Evolutionary conservation across 345 rosid genomes (phyloP), one percentile per base, ranked within the genome.

Genomic region (Excoecaria agallocha): DNA sequence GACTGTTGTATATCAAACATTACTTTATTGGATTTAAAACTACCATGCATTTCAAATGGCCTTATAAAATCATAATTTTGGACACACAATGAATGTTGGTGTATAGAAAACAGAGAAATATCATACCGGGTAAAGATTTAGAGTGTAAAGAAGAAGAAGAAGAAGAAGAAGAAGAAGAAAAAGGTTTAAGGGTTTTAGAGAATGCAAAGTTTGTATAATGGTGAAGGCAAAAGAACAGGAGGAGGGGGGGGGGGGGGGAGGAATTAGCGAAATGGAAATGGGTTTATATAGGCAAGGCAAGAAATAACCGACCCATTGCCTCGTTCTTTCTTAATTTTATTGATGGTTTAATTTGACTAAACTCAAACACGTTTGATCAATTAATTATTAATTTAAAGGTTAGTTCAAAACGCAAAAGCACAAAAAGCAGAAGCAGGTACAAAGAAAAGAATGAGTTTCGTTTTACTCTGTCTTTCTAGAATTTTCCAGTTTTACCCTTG

Each of bases 271-370:
- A 17, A 68, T 67, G 9, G 57, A 73, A 59, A 11, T 0, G 85
- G 82, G 79, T 58, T 77, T 87, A 70, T 63, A 85, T 87, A 83
- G 88, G 79, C 74, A 43, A 78, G 49, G n/a, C n/a, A n/a, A n/a
- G n/a, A n/a, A 64, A 37, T 43, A 30, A 51, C 60, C 38, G 12
- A 62, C 63, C 57, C 13, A 19, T 64, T 38, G 20, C 15, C 6
- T 38, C 6, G 48, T 5, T 10, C 8, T 43, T 43, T 43, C 10
- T 43, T 30, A 30, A 30, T 30, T 30, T 63, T 37, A 10, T 38
- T 38, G 43, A 41, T 35, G 61, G 17, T 58, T 66, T 51, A 2
- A 20, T 70, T 57, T 52, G 12, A 9, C 67, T 51, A 41, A 55
- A 78, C 38, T 66, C 24, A 24, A 48, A 57, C 64, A 60, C 57